Conservation (phyloP, 768 basidiomycete genomes). For the Podaxis sp. region DNA sequence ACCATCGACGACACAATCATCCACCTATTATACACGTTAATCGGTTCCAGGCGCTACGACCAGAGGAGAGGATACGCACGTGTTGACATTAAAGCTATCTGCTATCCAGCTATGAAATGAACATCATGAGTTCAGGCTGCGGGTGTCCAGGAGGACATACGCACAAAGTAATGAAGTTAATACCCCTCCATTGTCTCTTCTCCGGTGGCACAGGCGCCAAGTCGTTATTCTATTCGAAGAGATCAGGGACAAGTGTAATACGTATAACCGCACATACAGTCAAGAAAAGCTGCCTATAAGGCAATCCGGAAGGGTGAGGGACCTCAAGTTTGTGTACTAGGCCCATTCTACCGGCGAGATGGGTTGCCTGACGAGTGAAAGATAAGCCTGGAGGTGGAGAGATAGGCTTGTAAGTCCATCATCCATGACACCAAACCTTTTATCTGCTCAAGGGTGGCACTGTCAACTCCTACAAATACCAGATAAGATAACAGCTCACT, state of each 20-base stretch:
- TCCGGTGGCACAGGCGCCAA: conserved; percentile 61
- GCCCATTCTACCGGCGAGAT: conserved; percentile 19
- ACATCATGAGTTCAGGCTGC: background rate
- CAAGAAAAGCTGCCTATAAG: conserved; percentile 54
- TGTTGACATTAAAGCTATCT: conserved; percentile 76
- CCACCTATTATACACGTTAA: conserved; percentile 41
- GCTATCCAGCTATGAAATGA: conserved; percentile 60
- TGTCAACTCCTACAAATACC: background rate
- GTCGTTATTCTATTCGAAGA: conserved; percentile 55
- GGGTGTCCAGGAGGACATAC: conserved; percentile 24
- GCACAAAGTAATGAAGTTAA: conserved; percentile 62
- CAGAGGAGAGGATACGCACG: conserved; percentile 36
- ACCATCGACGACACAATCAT: conserved; percentile 78
- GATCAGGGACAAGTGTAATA: conserved; percentile 10
- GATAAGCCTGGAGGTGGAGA: background rate
- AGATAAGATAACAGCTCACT: background rate
- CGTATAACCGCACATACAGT: conserved; percentile 31
- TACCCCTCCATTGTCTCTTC: conserved; percentile 60
- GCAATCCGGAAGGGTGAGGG: conserved; percentile 46
- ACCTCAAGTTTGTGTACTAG: conserved; percentile 45
- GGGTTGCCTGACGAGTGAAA: background rate
- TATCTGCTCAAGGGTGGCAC: background rate
- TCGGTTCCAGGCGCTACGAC: conserved; percentile 1
- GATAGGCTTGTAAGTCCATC: background rate
- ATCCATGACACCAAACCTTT: background rate